Evolutionary conservation across 352 stramenopile species (phyloP), one percentile per base, ranked within the genome.

Genomic region (Phytophthora lateralis): DNA sequence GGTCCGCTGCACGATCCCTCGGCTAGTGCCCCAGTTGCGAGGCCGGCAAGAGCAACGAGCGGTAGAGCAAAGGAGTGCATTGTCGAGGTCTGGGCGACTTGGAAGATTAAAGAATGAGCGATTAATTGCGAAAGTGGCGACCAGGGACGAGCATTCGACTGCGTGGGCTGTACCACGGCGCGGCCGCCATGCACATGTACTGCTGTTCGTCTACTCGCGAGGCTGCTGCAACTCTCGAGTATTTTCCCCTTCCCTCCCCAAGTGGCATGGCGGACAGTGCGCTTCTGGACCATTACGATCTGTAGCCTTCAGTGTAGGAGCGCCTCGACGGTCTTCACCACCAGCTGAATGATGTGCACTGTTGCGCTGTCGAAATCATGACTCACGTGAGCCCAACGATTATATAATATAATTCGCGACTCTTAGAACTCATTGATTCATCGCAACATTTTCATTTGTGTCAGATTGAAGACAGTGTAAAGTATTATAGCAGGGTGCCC

Each of bases 11-110:
- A 69, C 15, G 32, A 11, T 3, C 21, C 15, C 3, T 60, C 44
- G 30, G 60, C 54, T n/a, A 60, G 50, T 24, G 30, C 39, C 43
- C 38, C 48, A 8, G 54, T 38, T 7, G 48, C 55, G 9, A 69
- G 61, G 21, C 55, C 32, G 12, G 55, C 27, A 20, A 69, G 43
- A 11, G 47, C 55, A 24, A 65, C 61, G 35, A 69, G 61, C 24
- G 61, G 61, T 21, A 45, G 29, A 3, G 42, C 20, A 46, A 65
- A 65, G 2, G 61, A 56, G 18, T 55, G 55, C 61, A 69, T 69
- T 20, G 32, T 60, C 17, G 18, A 7, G 15, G 50, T 38, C 15
- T 49, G 56, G 38, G 56, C 12, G 55, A 56, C 56, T 32, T 54
- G 43, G 35, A 32, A 50, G 26, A 46, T 62, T 51, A 41, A 62